Percentiles rank a stretch among this genome's conserved stretches.
Conservation (phyloP, 768 basidiomycete species). For the Hebeloma cylindrosporum region DNA sequence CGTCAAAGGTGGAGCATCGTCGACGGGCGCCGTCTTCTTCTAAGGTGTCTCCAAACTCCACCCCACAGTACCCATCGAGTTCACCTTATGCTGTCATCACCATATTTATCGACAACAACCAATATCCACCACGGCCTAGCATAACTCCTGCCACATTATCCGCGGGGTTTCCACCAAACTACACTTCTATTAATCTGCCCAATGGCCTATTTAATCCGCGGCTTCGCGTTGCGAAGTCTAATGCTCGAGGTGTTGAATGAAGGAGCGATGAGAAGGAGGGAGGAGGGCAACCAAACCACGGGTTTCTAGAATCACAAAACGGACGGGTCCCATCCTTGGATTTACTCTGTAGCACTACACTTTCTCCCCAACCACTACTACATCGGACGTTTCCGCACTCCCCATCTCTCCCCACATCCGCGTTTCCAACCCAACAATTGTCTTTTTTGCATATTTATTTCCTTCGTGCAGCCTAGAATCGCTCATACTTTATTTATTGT, state of each 20-base stretch:
- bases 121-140: conserved; percentile 4
- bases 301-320: conserved; percentile 6
- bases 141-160: conserved; percentile 12
- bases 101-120: too few species aligned
- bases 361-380: too few species aligned
- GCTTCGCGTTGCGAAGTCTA: conserved; percentile 22
- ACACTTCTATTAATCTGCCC: conserved; percentile 21
- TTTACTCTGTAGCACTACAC: too few species aligned
- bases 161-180: conserved; percentile 8
- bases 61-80: too few species aligned
- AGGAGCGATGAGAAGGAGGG: conserved; percentile 9
- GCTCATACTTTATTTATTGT: too few species aligned
- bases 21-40: conserved; percentile 61
- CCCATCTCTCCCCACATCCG: too few species aligned
- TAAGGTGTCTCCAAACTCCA: conserved; percentile 27
- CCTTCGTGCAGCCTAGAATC: too few species aligned
- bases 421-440: too few species aligned
- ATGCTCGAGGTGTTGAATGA: conserved; percentile 11
- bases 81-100: too few species aligned
- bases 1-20: conserved; percentile 50
- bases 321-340: too few species aligned
- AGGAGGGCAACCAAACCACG: not conserved
- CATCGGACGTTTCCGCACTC: too few species aligned
- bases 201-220: conserved; percentile 17
- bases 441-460: too few species aligned